phyloP scores from a whole-genome alignment of 2,329 filamentous ascomycete species.

The Mycosphaerella sp. region DNA sequence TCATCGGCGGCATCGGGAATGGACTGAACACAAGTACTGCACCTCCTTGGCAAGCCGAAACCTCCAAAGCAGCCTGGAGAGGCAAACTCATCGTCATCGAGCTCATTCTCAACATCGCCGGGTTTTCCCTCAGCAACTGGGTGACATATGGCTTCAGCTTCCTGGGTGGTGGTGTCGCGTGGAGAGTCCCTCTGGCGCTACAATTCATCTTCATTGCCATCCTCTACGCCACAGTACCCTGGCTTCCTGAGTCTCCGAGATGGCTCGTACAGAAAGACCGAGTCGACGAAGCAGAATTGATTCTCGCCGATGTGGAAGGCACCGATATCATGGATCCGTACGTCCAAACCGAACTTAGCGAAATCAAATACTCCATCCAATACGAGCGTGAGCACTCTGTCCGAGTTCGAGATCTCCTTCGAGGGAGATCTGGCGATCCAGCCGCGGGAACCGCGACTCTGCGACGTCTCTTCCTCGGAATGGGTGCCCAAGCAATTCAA shows the following conservation, averaged over 20 bases:
- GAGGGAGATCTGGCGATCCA: slow-evolving; percentile 38
- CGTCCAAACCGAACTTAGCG: slow-evolving; percentile 40
- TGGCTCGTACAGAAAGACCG: slow-evolving; percentile 45
- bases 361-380: slow-evolving; percentile 45
- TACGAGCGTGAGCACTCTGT: slow-evolving; percentile 48
- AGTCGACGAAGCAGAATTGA: slow-evolving; percentile 43
- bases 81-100: slow-evolving; percentile 35
- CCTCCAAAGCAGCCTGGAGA: slow-evolving; percentile 40
- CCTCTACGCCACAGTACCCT: slow-evolving; percentile 42
- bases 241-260: slow-evolving; percentile 44
- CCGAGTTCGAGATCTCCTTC: slow-evolving; percentile 46
- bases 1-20: slow-evolving; percentile 46
- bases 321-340: slow-evolving; percentile 42
- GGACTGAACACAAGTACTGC: slow-evolving; percentile 45
- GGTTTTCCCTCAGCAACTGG: slow-evolving; percentile 49
- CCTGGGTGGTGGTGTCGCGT: slow-evolving; percentile 38
- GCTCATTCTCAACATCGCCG: slow-evolving; percentile 45
- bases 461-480: slow-evolving; percentile 47
- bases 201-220: slow-evolving; percentile 48
- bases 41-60: slow-evolving; percentile 49
- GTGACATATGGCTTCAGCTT: slow-evolving; percentile 49
- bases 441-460: slow-evolving; percentile 46
- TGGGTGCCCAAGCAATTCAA: slow-evolving; percentile 51
- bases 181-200: slow-evolving; percentile 45
- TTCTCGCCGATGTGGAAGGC: slow-evolving; percentile 46